Percentiles rank a stretch among this genome's conserved stretches.
Conservation (phyloP, 805 yeast species). For the Middelhovenomyces tepae region DNA sequence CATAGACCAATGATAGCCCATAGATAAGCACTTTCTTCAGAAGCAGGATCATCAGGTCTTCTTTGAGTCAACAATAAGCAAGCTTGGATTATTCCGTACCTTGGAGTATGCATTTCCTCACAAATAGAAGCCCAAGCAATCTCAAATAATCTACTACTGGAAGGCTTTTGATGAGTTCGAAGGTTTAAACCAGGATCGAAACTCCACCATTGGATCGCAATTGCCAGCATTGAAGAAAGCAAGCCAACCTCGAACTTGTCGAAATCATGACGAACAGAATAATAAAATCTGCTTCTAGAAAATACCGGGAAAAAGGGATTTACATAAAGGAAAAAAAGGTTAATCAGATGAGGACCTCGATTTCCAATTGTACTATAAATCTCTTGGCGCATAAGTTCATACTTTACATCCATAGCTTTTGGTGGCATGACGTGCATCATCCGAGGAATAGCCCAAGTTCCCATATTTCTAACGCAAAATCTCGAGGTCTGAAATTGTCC, state of each 20-base stretch:
- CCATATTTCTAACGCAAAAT: too few relatives aligned
- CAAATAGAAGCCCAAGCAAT: too few relatives aligned
- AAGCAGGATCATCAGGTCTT: slow-evolving; percentile 29
- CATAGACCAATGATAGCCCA: slow-evolving; percentile 85
- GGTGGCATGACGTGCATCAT: too few relatives aligned
- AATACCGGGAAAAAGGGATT: slow-evolving; percentile 90
- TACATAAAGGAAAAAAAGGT: slow-evolving; percentile 71
- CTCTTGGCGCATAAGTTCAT: too few relatives aligned
- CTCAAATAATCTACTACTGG: slow-evolving; percentile 56
- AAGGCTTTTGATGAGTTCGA: slow-evolving; percentile 75
- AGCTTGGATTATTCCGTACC: slow-evolving; percentile 34
- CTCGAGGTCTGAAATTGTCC: too few relatives aligned
- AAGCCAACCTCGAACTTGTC: slow-evolving; percentile 86
- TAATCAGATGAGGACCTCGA: too few relatives aligned
- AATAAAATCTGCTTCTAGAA: slow-evolving; percentile 82
- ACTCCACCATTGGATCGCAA: slow-evolving; percentile 94
- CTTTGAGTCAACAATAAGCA: slow-evolving; percentile 39
- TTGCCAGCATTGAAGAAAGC: slow-evolving; percentile 79
- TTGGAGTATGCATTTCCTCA: slow-evolving; percentile 42
- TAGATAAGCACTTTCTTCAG: background rate
- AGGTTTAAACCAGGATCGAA: slow-evolving; percentile 67
- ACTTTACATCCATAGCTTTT: too few relatives aligned
- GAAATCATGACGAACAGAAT: slow-evolving; percentile 78
- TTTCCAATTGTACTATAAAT: too few relatives aligned
- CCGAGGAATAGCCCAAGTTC: too few relatives aligned